Conservation (phyloP, 2,329 filamentous ascomycete species). For the Phialophora expanda region DNA sequence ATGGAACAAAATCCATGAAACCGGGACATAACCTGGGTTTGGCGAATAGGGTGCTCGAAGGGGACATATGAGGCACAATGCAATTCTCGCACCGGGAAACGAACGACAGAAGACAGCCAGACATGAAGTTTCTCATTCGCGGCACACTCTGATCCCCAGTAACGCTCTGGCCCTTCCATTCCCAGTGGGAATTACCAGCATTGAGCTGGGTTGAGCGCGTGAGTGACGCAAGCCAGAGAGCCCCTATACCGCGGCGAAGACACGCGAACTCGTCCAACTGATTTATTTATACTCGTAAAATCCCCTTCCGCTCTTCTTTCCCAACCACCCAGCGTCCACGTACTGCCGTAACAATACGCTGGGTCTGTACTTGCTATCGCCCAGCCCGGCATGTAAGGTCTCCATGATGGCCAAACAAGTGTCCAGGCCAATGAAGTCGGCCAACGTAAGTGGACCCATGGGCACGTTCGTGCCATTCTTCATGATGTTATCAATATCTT, state of each 20-base stretch:
- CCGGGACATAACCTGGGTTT: not conserved
- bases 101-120: not conserved
- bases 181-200: no score
- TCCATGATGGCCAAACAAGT: conserved; percentile 98
- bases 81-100: not conserved
- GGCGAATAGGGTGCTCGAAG: not conserved
- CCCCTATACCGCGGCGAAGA: not conserved
- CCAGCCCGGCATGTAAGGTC: conserved; percentile 86
- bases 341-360: conserved; percentile 87
- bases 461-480: conserved; percentile 99
- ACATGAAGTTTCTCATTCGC: not conserved
- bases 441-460: conserved; percentile 92
- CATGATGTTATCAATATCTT: conserved; percentile 97
- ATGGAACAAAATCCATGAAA: conserved; percentile 25
- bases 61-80: not conserved
- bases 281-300: conserved; percentile 77
- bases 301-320: conserved; percentile 95
- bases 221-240: not conserved
- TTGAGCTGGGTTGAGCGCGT: no score
- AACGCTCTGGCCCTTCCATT: not conserved
- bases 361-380: conserved; percentile 93
- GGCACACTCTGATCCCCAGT: not conserved
- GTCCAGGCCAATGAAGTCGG: conserved; percentile 96
- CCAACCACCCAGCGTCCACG: conserved; percentile 97
- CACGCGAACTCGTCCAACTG: not conserved